Conservation (phyloP, 1,139 yeast species). For the Chernovozyma aurita region DNA sequence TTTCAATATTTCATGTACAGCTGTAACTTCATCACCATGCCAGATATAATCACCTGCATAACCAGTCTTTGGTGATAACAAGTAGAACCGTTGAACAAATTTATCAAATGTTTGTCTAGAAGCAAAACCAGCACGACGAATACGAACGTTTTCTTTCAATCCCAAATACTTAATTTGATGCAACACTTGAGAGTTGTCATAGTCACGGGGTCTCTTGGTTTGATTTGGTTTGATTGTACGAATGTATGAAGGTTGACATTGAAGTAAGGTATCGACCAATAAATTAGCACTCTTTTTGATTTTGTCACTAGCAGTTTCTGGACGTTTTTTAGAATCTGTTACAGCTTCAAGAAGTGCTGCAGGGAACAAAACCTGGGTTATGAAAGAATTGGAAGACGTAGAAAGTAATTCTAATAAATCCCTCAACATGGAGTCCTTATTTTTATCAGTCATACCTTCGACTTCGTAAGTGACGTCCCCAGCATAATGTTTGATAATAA, state of each 20-base stretch:
- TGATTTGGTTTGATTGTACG: slow-evolving; percentile 98
- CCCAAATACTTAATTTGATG: slow-evolving; percentile 97
- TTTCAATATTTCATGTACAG: slow-evolving; percentile 71
- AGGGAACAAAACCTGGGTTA: slow-evolving; percentile 67
- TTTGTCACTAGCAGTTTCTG: slow-evolving; percentile 97
- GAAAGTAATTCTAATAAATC: slow-evolving; percentile 78
- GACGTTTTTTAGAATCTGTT: slow-evolving; percentile 72
- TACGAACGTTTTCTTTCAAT: slow-evolving; percentile 92
- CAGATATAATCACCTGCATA: slow-evolving; percentile 98
- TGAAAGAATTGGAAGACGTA: slow-evolving; percentile 66
- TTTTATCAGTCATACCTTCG: slow-evolving; percentile 90
- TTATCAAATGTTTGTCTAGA: slow-evolving; percentile 96
- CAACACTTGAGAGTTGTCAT: slow-evolving; percentile 81
- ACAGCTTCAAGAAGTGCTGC: slow-evolving; percentile 54
- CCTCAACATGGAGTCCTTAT: slow-evolving; percentile 89
- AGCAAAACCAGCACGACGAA: slow-evolving; percentile 98
- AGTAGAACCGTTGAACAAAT: slow-evolving; percentile 92
- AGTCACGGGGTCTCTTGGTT: slow-evolving; percentile 85
- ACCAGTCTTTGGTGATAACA: slow-evolving; percentile 83
- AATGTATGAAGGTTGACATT: slow-evolving; percentile 90
- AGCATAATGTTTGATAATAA: slow-evolving; percentile 92
- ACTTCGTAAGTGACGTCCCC: slow-evolving; percentile 97
- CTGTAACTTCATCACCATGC: slow-evolving; percentile 82
- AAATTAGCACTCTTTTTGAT: slow-evolving; percentile 90
- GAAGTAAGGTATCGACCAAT: slow-evolving; percentile 82